A percentile compares a stretch with the other conserved stretches of the same genome.
phyloP scores from a whole-genome alignment of 1,284 basidiomycete genomes.

The Lentinula novae-zelandiae region DNA sequence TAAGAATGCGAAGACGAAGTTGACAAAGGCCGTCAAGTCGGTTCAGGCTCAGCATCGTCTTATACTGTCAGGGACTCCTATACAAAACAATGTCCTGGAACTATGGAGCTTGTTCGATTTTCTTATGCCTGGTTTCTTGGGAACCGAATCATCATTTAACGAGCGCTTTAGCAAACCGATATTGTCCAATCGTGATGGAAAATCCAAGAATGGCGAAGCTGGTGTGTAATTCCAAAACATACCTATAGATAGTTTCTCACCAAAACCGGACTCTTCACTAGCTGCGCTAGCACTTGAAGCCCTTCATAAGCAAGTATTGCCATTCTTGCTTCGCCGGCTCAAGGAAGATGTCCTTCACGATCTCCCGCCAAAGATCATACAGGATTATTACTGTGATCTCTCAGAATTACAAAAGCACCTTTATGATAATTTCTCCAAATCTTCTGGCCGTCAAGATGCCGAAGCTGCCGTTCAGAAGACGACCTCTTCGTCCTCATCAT shows the following conservation, averaged over 20 bases:
- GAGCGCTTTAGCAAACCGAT: slow-evolving; percentile 97
- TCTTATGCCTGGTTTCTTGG: slow-evolving; percentile 98
- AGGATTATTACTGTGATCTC: slow-evolving; percentile 98
- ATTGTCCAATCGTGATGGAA: slow-evolving; percentile 91
- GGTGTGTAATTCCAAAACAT: slow-evolving; percentile 45
- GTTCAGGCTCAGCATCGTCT: slow-evolving; percentile 90
- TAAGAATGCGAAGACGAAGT: slow-evolving; percentile 97
- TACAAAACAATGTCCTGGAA: slow-evolving; percentile 99
- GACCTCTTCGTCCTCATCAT: slow-evolving; percentile 18
- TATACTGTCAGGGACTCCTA: slow-evolving; percentile 95
- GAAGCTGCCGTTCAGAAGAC: slow-evolving; percentile 54
- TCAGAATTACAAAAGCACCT: slow-evolving; percentile 91
- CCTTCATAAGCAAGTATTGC: slow-evolving; percentile 98
- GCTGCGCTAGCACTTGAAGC: slow-evolving; percentile 93
- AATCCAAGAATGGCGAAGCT: slow-evolving; percentile 92
- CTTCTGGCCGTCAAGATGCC: slow-evolving; percentile 65
- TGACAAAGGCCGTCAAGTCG: slow-evolving; percentile 94
- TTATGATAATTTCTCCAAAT: slow-evolving; percentile 91
- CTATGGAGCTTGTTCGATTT: slow-evolving; percentile 99
- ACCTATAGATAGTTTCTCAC: slow-evolving; percentile 5
- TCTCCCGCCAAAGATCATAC: slow-evolving; percentile 98
- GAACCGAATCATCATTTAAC: slow-evolving; percentile 93
- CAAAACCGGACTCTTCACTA: slow-evolving; percentile 23
- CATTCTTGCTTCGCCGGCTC: slow-evolving; percentile 92
- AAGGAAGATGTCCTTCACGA: slow-evolving; percentile 98